Conservation (phyloP, 176 grass and related monocot genomes). For the Alopecurus myosuroides region DNA sequence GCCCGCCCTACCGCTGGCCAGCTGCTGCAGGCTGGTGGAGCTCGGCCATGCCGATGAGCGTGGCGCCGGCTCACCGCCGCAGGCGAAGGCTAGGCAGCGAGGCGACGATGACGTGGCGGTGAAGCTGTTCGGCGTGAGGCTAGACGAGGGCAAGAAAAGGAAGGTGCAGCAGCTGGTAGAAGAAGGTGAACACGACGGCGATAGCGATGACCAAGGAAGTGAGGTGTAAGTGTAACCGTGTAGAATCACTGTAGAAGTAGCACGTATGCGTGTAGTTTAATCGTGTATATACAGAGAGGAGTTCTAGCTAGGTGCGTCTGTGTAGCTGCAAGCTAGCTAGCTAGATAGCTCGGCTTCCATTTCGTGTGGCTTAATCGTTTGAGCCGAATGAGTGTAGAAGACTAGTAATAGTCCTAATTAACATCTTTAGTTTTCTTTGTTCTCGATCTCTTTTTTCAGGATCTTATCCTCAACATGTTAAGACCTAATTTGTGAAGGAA, state of each 20-base stretch:
- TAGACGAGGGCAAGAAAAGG: slow-evolving; percentile 67
- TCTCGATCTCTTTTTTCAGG: background rate
- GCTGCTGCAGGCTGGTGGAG: slow-evolving; percentile 46
- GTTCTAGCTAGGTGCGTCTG: background rate
- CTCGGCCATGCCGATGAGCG: slow-evolving; percentile 18
- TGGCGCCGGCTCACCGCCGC: background rate
- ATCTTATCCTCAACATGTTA: background rate
- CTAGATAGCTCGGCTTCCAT: background rate
- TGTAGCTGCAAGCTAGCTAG: background rate
- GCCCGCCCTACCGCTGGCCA: background rate
- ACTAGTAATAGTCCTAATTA: background rate
- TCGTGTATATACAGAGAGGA: background rate
- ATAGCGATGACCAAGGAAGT: slow-evolving; percentile 31
- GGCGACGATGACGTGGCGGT: slow-evolving; percentile 23
- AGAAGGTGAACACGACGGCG: slow-evolving; percentile 5
- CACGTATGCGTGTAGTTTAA: background rate
- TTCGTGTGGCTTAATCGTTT: background rate
- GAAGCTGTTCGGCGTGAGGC: slow-evolving; percentile 87
- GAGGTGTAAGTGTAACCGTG: slow-evolving; percentile 15
- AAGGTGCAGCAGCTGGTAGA: slow-evolving; percentile 19
- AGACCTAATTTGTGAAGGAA: background rate
- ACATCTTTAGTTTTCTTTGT: background rate
- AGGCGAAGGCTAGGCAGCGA: background rate
- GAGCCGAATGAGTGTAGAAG: background rate
- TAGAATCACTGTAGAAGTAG: background rate